A percentile compares a stretch with the other conserved stretches of the same genome.
Evolutionary conservation across 768 basidiomycete genomes (phyloP).

Genomic region (Baorangia bicolor): DNA sequence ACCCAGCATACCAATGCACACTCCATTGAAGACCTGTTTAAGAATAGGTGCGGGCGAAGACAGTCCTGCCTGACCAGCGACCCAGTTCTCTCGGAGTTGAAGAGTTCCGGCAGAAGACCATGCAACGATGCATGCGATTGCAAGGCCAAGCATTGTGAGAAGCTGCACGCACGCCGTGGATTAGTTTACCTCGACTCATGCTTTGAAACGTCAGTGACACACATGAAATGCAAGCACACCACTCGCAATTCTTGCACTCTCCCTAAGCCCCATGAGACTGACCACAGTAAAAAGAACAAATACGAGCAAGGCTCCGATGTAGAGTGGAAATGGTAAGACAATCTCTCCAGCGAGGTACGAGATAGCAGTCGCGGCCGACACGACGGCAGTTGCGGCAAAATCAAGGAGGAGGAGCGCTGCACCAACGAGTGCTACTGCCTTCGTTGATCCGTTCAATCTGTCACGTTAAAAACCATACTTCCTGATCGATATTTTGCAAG

Average conservation of each 20-base stretch:
- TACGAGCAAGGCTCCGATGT: conserved; percentile 52
- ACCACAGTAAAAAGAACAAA: conserved; percentile 52
- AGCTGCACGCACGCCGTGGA: conserved; percentile 35
- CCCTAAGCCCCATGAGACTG: conserved; percentile 57
- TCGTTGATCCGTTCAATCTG: conserved; percentile 63
- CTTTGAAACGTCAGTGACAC: conserved; percentile 15
- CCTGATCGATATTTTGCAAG: background rate
- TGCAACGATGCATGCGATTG: conserved; percentile 46
- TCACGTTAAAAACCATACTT: background rate
- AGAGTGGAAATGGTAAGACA: conserved; percentile 52
- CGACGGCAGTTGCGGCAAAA: conserved; percentile 64
- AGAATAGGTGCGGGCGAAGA: conserved; percentile 34
- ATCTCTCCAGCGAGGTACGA: conserved; percentile 68
- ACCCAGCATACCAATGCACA: conserved; percentile 71
- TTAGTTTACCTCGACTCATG: background rate
- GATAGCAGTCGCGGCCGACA: conserved; percentile 71
- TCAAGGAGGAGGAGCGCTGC: conserved; percentile 71
- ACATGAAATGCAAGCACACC: conserved; percentile 61
- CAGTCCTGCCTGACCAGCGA: conserved; percentile 29
- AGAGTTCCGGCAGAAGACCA: conserved; percentile 51
- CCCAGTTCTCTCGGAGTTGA: conserved; percentile 58
- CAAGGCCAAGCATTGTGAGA: conserved; percentile 54
- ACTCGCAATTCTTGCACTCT: conserved; percentile 61
- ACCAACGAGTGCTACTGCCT: conserved; percentile 60
- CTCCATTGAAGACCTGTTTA: conserved; percentile 58